Evolutionary conservation across 306 rosid species (phyloP), one percentile per base, ranked within the genome.

Genomic region (Cucumis hystrix): DNA sequence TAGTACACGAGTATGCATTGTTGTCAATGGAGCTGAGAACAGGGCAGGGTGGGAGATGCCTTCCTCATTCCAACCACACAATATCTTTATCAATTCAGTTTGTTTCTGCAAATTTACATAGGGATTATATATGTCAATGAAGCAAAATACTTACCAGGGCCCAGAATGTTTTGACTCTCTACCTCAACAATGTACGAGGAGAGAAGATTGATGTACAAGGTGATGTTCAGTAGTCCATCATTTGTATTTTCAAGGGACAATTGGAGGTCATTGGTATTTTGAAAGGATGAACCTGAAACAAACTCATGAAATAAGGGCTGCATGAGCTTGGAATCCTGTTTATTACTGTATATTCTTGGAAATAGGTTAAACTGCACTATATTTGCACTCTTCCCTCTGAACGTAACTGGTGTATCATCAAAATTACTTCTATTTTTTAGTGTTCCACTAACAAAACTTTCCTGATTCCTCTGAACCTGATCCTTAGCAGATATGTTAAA

Each of bases 241-340:
- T 77, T 49, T n/a, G 96, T 79, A 79, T 69, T 92, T 83, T 87
- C 93, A 82, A 96, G 97, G 52, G 99, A 96, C 54, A 86, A 67
- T 80, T 75, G 96, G 70, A 96, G 93, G 75, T 84, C 91, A 77
- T 41, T 87, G 58, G 87, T 61, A 79, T 92, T 91, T 28, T n/a
- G 84, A 78, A 78, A 89, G 76, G 79, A 82, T 41, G 99, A 96
- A 77, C 99, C 99, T 0, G 99, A 91, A 51, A 92, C 86, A 85
- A 96, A 96, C 87, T 92, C 98, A 60, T 89, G 98, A 82, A 87
- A 96, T 71, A 96, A 77, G 84, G 99, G 99, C 79, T 96, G 98
- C 81, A 96, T 84, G 79, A 92, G 91, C 89, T 87, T 91, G 57
- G 93, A 84, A 82, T 85, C 88, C 51, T 87, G 93, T 68, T 90